Percentiles rank a stretch among this genome's conserved stretches.
These are phyloP conservation scores for Ochromonas danica DNA, from an alignment of 108 stramenopile species.

Conservation along the genomic window DNA sequence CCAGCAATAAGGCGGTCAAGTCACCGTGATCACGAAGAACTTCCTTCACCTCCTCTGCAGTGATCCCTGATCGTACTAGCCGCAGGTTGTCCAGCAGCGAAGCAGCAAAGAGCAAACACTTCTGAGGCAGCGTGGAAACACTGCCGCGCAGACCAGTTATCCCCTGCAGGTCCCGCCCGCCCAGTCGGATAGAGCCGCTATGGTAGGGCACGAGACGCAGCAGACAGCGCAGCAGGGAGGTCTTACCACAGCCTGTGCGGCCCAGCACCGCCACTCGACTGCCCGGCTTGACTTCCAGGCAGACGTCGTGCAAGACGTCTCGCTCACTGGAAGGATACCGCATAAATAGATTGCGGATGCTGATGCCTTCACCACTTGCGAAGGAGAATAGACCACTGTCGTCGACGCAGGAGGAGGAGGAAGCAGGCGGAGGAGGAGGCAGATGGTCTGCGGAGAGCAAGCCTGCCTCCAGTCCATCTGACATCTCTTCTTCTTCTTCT, in stretches of 20 bases:
- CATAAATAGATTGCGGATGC: background rate
- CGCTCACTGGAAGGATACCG: background rate
- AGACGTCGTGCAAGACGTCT: background rate
- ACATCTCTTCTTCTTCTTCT: background rate
- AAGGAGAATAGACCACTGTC: no score
- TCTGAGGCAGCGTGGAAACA: background rate
- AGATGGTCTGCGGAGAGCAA: background rate
- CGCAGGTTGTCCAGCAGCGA: background rate
- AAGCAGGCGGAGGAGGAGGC: background rate
- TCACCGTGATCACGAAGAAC: background rate
- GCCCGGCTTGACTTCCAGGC: background rate
- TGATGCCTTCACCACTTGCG: background rate
- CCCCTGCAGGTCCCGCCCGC: background rate
- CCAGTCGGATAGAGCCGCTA: background rate
- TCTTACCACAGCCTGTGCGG: slow-evolving; percentile 24
- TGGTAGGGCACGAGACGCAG: background rate
- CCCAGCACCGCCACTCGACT: slow-evolving; percentile 28
- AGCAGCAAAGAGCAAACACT: background rate
- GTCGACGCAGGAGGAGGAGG: no score
- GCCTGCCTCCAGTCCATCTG: background rate
- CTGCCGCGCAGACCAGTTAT: background rate
- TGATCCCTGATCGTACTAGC: background rate
- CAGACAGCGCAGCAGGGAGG: slow-evolving; percentile 23
- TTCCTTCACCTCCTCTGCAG: background rate
- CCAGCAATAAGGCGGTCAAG: background rate